phyloP scores from a whole-genome alignment of 73 alveolate genomes.

The Paramecium sexaurelia region DNA sequence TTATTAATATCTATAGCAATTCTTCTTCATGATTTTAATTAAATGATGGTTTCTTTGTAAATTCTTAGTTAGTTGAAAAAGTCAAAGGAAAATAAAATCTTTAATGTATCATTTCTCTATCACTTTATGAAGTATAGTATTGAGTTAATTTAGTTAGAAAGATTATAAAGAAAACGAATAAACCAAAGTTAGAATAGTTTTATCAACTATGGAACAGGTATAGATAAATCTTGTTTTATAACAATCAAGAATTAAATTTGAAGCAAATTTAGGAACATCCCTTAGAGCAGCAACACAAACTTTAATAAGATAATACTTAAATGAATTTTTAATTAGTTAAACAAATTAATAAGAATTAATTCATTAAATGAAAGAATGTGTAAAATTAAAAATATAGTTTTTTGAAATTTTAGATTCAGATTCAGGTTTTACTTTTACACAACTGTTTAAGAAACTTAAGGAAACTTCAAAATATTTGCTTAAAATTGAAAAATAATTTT shows the following conservation, averaged over 20 bases:
- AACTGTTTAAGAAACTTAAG: background rate
- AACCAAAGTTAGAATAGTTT: background rate
- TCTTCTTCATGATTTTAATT: background rate
- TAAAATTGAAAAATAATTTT: background rate
- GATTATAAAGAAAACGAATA: background rate
- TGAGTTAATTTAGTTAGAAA: background rate
- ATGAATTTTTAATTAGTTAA: background rate
- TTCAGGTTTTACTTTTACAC: background rate
- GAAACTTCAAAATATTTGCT: background rate
- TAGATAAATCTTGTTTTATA: background rate
- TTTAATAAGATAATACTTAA: background rate
- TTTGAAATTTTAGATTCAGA: constrained; percentile 9
- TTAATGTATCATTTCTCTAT: background rate
- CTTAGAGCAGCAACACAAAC: background rate
- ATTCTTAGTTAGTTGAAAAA: background rate
- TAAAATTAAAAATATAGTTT: background rate
- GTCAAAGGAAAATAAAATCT: background rate
- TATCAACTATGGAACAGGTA: background rate
- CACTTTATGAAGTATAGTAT: background rate
- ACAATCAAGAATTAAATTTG: background rate
- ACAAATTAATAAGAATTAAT: background rate
- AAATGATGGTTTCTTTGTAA: background rate
- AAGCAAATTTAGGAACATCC: constrained; percentile 18
- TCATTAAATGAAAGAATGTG: background rate
- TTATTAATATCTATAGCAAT: constrained; percentile 1